Evolutionary conservation across 2,329 filamentous ascomycete genomes (phyloP).

Genomic region (Colletotrichum liaoningense): DNA sequence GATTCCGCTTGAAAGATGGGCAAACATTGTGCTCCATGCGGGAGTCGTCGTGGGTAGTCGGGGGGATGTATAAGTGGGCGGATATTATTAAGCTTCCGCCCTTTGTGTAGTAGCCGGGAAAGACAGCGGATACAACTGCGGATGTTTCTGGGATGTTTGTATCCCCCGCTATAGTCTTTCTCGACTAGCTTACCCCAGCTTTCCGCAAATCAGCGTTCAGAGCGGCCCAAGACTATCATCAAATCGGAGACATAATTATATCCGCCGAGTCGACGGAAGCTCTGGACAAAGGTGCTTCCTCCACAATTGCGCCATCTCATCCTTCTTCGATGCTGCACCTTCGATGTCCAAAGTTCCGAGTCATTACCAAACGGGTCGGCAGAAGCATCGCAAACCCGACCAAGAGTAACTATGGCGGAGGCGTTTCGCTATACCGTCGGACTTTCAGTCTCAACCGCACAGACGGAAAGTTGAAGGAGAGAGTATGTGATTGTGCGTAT

Average conservation of each 20-base stretch:
- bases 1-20: neutral
- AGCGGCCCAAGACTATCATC: neutral
- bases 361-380: neutral
- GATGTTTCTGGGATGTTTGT: neutral
- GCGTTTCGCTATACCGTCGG: neutral
- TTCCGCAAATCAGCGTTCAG: neutral
- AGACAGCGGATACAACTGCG: neutral
- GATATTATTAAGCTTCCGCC: conserved; percentile 20
- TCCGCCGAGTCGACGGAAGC: neutral
- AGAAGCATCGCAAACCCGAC: neutral
- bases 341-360: neutral
- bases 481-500: neutral
- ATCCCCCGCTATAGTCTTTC: neutral
- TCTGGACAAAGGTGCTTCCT: neutral
- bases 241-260: neutral
- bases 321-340: neutral
- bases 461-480: neutral
- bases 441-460: neutral
- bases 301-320: neutral
- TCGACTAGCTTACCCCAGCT: neutral
- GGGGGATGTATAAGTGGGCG: no score
- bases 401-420: neutral
- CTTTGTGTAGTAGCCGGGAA: neutral
- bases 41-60: neutral
- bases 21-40: neutral